Conservation (phyloP, 2,329 filamentous ascomycete species). For the Basipetospora chlamydospora region DNA sequence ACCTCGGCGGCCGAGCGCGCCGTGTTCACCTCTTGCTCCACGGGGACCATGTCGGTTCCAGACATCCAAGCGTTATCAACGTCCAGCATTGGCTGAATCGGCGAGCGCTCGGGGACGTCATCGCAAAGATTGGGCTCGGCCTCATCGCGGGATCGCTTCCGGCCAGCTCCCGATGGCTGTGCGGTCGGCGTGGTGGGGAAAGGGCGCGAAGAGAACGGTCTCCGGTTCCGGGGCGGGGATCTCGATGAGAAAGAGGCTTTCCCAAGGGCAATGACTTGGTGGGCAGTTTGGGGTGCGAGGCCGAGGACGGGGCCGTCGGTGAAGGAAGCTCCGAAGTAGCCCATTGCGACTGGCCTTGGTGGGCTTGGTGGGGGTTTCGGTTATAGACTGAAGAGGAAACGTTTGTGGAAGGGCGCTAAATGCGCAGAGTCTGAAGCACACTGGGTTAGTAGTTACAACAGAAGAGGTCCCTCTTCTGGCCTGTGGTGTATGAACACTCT, state of each 20-base stretch:
- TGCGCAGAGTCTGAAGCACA: constrained; percentile 10
- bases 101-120: constrained; percentile 28
- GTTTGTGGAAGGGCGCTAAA: constrained; percentile 8
- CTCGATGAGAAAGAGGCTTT: constrained; percentile 14
- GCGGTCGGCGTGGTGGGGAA: constrained; percentile 10
- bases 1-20: constrained; percentile 39
- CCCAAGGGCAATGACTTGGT: constrained; percentile 16
- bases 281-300: constrained; percentile 19
- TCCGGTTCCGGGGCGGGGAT: constrained; percentile 8
- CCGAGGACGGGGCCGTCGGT: constrained; percentile 30
- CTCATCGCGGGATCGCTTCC: constrained; percentile 66
- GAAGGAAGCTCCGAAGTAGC: constrained; percentile 26
- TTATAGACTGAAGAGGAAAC: constrained; percentile 8
- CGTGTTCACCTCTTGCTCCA: constrained; percentile 37
- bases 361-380: no score
- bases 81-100: constrained; percentile 26
- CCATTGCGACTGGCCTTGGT: constrained; percentile 2
- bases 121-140: constrained; percentile 53
- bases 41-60: constrained; percentile 58
- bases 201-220: constrained; percentile 13
- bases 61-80: constrained; percentile 53
- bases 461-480: background rate
- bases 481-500: background rate
- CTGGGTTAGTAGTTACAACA: constrained; percentile 4
- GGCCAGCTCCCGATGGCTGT: constrained; percentile 31